These are phyloP conservation scores for Cucurbita moschata DNA, from an alignment of 306 rosid genomes.

Conservation along the genomic window DNA sequence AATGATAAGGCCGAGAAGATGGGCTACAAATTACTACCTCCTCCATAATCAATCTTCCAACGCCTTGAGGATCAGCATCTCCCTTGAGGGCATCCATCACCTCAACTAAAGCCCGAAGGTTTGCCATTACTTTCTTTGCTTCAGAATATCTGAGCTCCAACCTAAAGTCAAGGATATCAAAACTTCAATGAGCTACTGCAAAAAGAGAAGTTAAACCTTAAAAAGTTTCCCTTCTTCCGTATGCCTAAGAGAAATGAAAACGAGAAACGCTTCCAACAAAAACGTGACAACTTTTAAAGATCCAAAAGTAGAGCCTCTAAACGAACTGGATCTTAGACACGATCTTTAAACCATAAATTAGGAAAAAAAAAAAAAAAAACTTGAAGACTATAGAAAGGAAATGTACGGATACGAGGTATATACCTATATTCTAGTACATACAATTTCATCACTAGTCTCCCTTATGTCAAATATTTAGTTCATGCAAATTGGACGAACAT, in stretches of 20 bases:
- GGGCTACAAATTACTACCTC: slow-evolving; percentile 52
- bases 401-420: not conserved
- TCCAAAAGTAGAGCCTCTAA: not conserved
- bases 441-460: not conserved
- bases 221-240: not conserved
- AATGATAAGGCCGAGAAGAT: not conserved
- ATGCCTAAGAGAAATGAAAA: not conserved
- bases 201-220: not conserved
- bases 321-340: not conserved
- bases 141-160: slow-evolving; percentile 37
- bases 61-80: slow-evolving; percentile 70
- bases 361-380: not conserved
- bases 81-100: slow-evolving; percentile 81
- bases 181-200: not conserved
- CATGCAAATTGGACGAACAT: not conserved
- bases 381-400: not conserved
- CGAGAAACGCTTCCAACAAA: not conserved
- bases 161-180: slow-evolving; percentile 19
- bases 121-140: slow-evolving; percentile 65
- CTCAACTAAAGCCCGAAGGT: slow-evolving; percentile 72
- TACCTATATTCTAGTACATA: not conserved
- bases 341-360: not conserved
- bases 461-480: not conserved
- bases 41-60: slow-evolving; percentile 66
- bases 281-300: not conserved